phyloP scores from a whole-genome alignment of 2,329 filamentous ascomycete species.

The Aspergillus oerlinghausenensis region DNA sequence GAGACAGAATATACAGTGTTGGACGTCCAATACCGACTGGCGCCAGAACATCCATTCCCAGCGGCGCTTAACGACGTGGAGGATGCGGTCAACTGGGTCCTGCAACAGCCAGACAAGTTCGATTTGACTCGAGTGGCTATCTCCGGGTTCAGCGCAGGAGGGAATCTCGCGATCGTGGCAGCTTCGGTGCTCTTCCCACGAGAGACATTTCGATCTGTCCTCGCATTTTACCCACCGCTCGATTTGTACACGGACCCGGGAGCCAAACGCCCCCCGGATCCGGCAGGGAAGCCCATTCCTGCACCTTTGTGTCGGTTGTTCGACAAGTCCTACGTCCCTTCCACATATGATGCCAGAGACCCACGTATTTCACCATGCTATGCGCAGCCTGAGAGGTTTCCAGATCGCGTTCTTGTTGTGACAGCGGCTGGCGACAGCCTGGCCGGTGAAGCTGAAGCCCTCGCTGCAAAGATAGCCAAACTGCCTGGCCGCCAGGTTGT shows the following conservation, averaged over 20 bases:
- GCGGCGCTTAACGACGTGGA: slow-evolving; percentile 39
- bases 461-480: slow-evolving; percentile 22
- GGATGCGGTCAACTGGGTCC: slow-evolving; percentile 34
- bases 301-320: slow-evolving; percentile 24
- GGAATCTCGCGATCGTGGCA: slow-evolving; percentile 35
- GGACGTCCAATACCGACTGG: slow-evolving; percentile 38
- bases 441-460: slow-evolving; percentile 25
- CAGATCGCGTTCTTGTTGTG: slow-evolving; percentile 26
- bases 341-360: slow-evolving; percentile 22
- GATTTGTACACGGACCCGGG: slow-evolving; percentile 19
- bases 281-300: slow-evolving; percentile 18
- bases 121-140: slow-evolving; percentile 30
- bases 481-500: slow-evolving; percentile 21
- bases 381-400: slow-evolving; percentile 23
- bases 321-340: slow-evolving; percentile 25
- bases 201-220: slow-evolving; percentile 27
- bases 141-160: slow-evolving; percentile 43
- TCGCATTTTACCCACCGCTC: slow-evolving; percentile 31
- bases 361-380: slow-evolving; percentile 31
- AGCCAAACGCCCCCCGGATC: slow-evolving; percentile 21
- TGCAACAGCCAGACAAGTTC: slow-evolving; percentile 30
- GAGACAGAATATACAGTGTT: slow-evolving; percentile 30
- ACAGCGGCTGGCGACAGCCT: slow-evolving; percentile 27
- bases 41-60: slow-evolving; percentile 39
- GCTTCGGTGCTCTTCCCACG: slow-evolving; percentile 25